Conservation (phyloP, 2,329 filamentous ascomycete species). For the Claviceps digitariae region DNA sequence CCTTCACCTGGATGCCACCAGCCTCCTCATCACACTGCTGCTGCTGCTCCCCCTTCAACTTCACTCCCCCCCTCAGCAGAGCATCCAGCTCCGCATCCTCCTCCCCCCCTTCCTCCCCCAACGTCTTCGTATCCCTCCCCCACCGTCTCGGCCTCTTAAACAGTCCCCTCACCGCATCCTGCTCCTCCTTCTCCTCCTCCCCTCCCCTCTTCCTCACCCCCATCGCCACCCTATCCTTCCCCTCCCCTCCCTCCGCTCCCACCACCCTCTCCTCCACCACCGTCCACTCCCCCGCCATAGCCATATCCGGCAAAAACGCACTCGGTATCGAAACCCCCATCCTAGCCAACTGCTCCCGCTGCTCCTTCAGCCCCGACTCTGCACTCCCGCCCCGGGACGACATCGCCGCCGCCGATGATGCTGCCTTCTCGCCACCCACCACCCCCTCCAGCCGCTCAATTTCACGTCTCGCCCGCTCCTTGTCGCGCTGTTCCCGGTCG, state of each 20-base stretch:
- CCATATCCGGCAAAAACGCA: slow-evolving; percentile 65
- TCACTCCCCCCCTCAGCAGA: slow-evolving; percentile 30
- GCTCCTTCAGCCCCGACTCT: slow-evolving; percentile 59
- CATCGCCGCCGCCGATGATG: not conserved
- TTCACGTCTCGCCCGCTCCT: slow-evolving; percentile 70
- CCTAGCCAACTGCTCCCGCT: slow-evolving; percentile 76
- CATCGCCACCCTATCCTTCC: slow-evolving; percentile 25
- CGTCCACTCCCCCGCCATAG: slow-evolving; percentile 81
- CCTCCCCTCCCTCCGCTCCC: slow-evolving; percentile 23
- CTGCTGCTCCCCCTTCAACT: slow-evolving; percentile 13
- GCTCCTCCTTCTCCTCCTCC: slow-evolving; percentile 48
- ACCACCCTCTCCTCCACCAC: slow-evolving; percentile 51
- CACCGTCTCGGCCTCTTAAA: slow-evolving; percentile 46
- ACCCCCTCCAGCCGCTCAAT: slow-evolving; percentile 75
- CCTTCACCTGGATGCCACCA: not conserved
- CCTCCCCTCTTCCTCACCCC: slow-evolving; percentile 50
- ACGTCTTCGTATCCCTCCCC: slow-evolving; percentile 39
- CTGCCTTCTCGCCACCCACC: slow-evolving; percentile 27
- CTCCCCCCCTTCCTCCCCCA: slow-evolving; percentile 17
- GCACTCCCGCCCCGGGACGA: not conserved
- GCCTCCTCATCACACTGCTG: slow-evolving; percentile 21
- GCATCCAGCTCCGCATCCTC: slow-evolving; percentile 48
- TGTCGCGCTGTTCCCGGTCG: slow-evolving; percentile 67
- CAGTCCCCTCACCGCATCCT: slow-evolving; percentile 41
- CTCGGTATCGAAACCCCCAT: slow-evolving; percentile 79